Percentiles rank a stretch among this genome's conserved stretches.
Conservation (phyloP, 495 filamentous ascomycete species). For the Neurospora sp. region DNA sequence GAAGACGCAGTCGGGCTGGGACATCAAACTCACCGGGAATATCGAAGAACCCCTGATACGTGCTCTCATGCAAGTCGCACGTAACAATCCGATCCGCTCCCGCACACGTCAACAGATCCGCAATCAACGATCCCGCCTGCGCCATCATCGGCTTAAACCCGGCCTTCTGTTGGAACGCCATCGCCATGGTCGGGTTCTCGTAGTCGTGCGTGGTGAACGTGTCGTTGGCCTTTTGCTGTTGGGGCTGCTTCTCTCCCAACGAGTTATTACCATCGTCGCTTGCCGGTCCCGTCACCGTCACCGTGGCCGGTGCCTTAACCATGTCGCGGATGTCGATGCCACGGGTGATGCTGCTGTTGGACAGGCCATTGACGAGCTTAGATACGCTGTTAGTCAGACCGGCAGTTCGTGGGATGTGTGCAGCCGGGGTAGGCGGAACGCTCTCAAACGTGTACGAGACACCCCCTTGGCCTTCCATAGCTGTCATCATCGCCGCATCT, state of each 20-base stretch:
- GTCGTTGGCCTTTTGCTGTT: conserved; percentile 27
- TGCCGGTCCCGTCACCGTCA: not conserved
- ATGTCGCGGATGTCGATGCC: not conserved
- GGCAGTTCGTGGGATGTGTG: conserved; percentile 50
- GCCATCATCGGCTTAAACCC: conserved; percentile 99
- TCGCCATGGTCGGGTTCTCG: conserved; percentile 42
- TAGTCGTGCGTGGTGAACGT: conserved; percentile 47
- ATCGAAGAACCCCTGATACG: conserved; percentile 84
- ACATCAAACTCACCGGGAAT: conserved; percentile 44
- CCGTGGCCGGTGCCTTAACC: not conserved
- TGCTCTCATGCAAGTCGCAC: conserved; percentile 6
- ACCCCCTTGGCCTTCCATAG: conserved; percentile 41
- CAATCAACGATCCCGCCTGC: conserved; percentile 90
- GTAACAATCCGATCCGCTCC: conserved; percentile 67
- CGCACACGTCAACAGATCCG: conserved; percentile 88
- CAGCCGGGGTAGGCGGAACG: conserved; percentile 73
- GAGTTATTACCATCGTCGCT: not conserved
- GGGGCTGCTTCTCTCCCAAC: conserved; percentile 10
- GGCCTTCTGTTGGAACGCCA: conserved; percentile 69
- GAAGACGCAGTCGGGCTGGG: not conserved
- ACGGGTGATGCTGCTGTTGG: conserved; percentile 36
- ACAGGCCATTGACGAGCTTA: conserved; percentile 43
- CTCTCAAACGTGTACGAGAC: conserved; percentile 88
- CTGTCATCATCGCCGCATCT: conserved; percentile 36
- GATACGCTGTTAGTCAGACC: conserved; percentile 55